Evolutionary conservation across 169 alveolate species (phyloP).

Genomic region (Hepatocystis sp.): DNA sequence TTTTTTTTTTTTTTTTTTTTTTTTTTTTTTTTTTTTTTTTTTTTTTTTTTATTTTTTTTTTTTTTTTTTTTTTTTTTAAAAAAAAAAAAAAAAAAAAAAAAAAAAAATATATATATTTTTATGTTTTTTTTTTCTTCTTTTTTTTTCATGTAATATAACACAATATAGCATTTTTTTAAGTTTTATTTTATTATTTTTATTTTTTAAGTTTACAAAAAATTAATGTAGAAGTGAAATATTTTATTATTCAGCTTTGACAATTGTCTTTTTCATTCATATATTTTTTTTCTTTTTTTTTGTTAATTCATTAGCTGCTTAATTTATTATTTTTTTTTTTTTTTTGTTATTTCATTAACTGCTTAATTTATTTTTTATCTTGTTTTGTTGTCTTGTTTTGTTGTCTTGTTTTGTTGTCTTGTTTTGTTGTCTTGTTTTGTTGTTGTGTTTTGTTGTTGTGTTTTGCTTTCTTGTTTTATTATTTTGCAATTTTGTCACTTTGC

Average conservation of each 20-base stretch:
- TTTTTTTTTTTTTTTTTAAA: not conserved
- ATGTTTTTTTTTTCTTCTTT: not conserved
- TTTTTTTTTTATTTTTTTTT: slow-evolving; percentile 21
- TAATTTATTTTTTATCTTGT: no score
- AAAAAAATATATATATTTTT: not conserved
- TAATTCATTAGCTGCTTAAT: not conserved
- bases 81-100: slow-evolving; percentile 38
- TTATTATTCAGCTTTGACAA: not conserved
- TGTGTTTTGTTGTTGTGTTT: no score
- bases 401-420: no score
- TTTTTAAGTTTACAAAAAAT: slow-evolving; percentile 29
- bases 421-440: no score
- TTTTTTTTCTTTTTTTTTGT: slow-evolving; percentile 1
- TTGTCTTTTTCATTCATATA: slow-evolving; percentile 6
- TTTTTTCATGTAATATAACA: slow-evolving; percentile 6
- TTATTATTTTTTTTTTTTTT: not conserved
- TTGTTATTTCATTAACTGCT: no score
- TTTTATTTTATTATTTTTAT: slow-evolving; percentile 19
- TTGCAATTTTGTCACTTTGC: no score
- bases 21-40: slow-evolving; percentile 13
- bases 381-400: no score
- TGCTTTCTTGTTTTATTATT: no score
- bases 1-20: no score
- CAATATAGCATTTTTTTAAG: slow-evolving; percentile 7
- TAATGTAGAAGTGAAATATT: slow-evolving; percentile 4